phyloP scores from a whole-genome alignment of 2,329 filamentous ascomycete species.

The Endoconidiophora laricicola region DNA sequence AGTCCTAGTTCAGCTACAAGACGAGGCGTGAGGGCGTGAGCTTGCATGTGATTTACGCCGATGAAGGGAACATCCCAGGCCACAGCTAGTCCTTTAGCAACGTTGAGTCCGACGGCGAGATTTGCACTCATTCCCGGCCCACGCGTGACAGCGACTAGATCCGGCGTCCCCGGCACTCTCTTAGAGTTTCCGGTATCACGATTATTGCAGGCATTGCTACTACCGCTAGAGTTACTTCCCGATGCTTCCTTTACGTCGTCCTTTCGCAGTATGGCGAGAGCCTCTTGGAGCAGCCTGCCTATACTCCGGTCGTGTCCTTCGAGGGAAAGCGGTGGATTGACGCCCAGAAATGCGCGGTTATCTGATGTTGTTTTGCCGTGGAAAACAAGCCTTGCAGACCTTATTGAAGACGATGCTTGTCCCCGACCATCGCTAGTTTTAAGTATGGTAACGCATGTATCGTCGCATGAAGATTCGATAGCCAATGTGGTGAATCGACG shows the following conservation, averaged over 20 bases:
- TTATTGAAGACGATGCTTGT: neutral
- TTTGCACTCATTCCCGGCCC: conserved; percentile 79
- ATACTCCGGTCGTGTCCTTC: conserved; percentile 59
- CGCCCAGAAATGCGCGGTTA: conserved; percentile 56
- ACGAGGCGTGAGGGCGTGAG: conserved; percentile 76
- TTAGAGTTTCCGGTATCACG: too few relatives aligned
- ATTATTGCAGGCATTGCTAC: too few relatives aligned
- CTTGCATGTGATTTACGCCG: conserved; percentile 94
- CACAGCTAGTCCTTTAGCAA: conserved; percentile 71
- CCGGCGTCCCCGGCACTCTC: conserved; percentile 28
- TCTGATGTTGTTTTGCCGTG: conserved; percentile 70
- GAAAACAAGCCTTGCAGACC: conserved; percentile 48
- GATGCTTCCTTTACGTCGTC: conserved; percentile 15
- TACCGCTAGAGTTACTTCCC: conserved; percentile 17
- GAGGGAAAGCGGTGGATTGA: conserved; percentile 63
- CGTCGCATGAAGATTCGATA: conserved; percentile 80
- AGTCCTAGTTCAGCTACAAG: conserved; percentile 46
- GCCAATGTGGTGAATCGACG: conserved; percentile 40
- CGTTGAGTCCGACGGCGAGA: conserved; percentile 60
- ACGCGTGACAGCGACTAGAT: conserved; percentile 78
- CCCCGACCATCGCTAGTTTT: conserved; percentile 18
- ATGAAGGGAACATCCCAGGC: conserved; percentile 73
- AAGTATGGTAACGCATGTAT: conserved; percentile 76
- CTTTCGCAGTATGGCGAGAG: conserved; percentile 26
- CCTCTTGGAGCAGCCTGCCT: conserved; percentile 47